phyloP scores from a whole-genome alignment of 2,329 filamentous ascomycete genomes.

The Colletotrichum musae region DNA sequence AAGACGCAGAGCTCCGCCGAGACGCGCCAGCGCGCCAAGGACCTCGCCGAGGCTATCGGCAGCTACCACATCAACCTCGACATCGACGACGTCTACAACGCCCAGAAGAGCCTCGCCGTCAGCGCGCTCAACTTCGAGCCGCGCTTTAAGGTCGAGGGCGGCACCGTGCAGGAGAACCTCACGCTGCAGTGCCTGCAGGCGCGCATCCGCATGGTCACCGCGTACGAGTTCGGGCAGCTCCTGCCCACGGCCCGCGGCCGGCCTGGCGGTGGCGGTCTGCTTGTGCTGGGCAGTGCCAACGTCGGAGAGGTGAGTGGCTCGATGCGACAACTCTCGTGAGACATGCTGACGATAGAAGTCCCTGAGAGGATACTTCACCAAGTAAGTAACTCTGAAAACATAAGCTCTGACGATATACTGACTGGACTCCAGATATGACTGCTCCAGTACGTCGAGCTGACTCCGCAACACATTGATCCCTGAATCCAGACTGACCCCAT shows the following conservation, averaged over 20 bases:
- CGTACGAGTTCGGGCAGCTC: slow-evolving; percentile 72
- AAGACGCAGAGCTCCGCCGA: slow-evolving; percentile 75
- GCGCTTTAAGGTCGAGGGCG: slow-evolving; percentile 74
- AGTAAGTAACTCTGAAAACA: slow-evolving; percentile 55
- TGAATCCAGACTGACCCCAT: slow-evolving; percentile 13
- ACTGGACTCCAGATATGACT: slow-evolving; percentile 31
- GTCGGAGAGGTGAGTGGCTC: slow-evolving; percentile 60
- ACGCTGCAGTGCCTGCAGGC: slow-evolving; percentile 64
- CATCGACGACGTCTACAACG: slow-evolving; percentile 77
- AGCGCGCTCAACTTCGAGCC: slow-evolving; percentile 70
- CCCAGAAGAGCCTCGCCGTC: slow-evolving; percentile 72
- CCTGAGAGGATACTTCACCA: slow-evolving; percentile 70
- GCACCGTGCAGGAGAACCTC: slow-evolving; percentile 72
- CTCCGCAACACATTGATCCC: neutral
- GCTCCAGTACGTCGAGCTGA: slow-evolving; percentile 28
- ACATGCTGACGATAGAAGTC: slow-evolving; percentile 46
- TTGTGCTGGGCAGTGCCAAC: slow-evolving; percentile 79
- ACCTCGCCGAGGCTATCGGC: slow-evolving; percentile 74
- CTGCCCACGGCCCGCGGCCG: slow-evolving; percentile 71
- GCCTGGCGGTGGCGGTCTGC: slow-evolving; percentile 69
- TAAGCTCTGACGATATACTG: neutral
- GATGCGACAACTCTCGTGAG: slow-evolving; percentile 63
- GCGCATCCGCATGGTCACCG: slow-evolving; percentile 75
- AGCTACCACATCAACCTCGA: slow-evolving; percentile 81
- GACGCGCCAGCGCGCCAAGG: slow-evolving; percentile 76